Evolutionary conservation across 2,329 filamentous ascomycete genomes (phyloP).

Genomic region (Talaromyces funiculosus): DNA sequence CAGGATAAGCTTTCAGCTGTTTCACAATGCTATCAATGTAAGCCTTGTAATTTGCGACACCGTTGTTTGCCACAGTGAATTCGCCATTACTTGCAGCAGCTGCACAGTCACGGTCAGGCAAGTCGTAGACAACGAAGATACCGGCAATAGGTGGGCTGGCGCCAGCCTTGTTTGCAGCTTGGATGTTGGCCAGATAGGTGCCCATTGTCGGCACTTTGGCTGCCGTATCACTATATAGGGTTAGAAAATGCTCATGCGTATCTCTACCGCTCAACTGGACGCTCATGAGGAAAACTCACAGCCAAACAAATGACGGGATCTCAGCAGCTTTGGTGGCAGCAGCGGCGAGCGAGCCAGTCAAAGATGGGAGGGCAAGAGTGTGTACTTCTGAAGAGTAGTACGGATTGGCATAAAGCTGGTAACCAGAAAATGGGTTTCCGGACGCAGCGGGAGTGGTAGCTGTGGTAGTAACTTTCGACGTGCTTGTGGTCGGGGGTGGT

Average conservation of each 20-base stretch:
- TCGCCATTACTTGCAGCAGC: slow-evolving; percentile 61
- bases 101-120: slow-evolving; percentile 60
- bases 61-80: slow-evolving; percentile 50
- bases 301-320: slow-evolving; percentile 49
- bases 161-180: slow-evolving; percentile 44
- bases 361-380: slow-evolving; percentile 55
- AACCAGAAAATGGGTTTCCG: slow-evolving; percentile 50
- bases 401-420: slow-evolving; percentile 48
- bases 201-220: slow-evolving; percentile 47
- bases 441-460: slow-evolving; percentile 18
- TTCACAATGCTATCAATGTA: slow-evolving; percentile 53
- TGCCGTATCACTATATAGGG: slow-evolving; percentile 38
- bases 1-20: slow-evolving; percentile 50
- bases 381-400: slow-evolving; percentile 51
- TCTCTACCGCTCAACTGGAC: background rate
- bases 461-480: slow-evolving; percentile 17
- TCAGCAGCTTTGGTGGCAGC: slow-evolving; percentile 48
- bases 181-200: slow-evolving; percentile 44
- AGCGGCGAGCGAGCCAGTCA: slow-evolving; percentile 49
- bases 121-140: slow-evolving; percentile 57
- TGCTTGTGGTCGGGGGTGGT: slow-evolving; percentile 12
- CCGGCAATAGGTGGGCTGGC: slow-evolving; percentile 44
- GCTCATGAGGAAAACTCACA: slow-evolving; percentile 34
- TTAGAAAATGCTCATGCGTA: background rate
- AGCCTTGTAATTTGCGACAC: slow-evolving; percentile 47